Percentiles rank a stretch among this genome's conserved stretches.
These are phyloP conservation scores for Phytophthora idaei DNA, from an alignment of 352 stramenopile genomes.

Conservation along the genomic window DNA sequence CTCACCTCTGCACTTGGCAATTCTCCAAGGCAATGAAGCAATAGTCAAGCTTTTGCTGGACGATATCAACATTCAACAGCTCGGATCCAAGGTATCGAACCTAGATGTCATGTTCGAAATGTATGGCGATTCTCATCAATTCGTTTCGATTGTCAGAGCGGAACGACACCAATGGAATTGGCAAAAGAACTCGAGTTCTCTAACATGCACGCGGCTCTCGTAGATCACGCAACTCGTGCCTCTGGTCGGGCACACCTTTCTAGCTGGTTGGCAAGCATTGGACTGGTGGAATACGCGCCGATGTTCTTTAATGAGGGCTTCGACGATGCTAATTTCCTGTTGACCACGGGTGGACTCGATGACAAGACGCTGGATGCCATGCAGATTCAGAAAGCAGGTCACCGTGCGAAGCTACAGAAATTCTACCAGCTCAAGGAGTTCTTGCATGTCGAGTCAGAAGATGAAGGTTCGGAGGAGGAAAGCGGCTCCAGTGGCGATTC, in stretches of 20 bases:
- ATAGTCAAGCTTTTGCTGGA: slow-evolving; percentile 67
- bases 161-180: slow-evolving; percentile 64
- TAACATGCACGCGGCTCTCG: slow-evolving; percentile 41
- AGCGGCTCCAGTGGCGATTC: slow-evolving; percentile 18
- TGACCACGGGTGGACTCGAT: slow-evolving; percentile 44
- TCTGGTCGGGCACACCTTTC: slow-evolving; percentile 42
- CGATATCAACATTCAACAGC: slow-evolving; percentile 37
- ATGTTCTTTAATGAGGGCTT: slow-evolving; percentile 61
- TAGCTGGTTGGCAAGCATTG: slow-evolving; percentile 76
- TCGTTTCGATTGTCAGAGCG: slow-evolving; percentile 34
- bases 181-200: slow-evolving; percentile 45
- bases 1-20: slow-evolving; percentile 70
- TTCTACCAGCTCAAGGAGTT: slow-evolving; percentile 75
- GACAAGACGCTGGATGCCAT: slow-evolving; percentile 63
- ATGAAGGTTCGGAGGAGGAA: slow-evolving; percentile 31
- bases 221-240: slow-evolving; percentile 42
- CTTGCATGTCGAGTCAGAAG: slow-evolving; percentile 32
- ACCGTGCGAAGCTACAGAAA: slow-evolving; percentile 67
- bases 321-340: slow-evolving; percentile 70
- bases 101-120: background rate
- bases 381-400: slow-evolving; percentile 67
- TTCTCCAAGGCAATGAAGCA: slow-evolving; percentile 46
- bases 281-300: slow-evolving; percentile 63
- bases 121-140: background rate
- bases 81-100: slow-evolving; percentile 48